Base-by-base conservation (phyloP, 129 eudicot genomes). In the Tagetes erecta region DNA sequence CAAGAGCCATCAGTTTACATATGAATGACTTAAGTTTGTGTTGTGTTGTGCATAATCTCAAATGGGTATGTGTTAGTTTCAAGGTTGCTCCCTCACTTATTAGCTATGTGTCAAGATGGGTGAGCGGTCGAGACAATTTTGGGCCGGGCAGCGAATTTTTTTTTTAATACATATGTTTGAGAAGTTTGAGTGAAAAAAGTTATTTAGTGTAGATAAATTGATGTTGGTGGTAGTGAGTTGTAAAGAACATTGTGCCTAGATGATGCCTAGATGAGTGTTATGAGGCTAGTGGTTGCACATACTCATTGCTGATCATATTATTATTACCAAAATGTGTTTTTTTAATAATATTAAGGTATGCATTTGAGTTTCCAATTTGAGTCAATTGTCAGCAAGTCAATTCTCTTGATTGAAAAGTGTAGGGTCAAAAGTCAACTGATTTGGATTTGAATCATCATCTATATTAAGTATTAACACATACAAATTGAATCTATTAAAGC, bases 381-480 rank as follows among this genome's bases (percentile, higher is more conserved):
- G 83, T 72, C 73, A 44, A 72, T 42, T 38, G 41, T 51, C 52
- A 34, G 60, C 64, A 62, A 78, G 81, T 78, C 82, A 71, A 71
- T 40, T 20, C 27, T 71, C 72, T 77, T 71, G 77, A 78, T 79
- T 79, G 37, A 49, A 65, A 72, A 12, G 40, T 60, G 78, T 79
- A 72, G 82, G 78, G 78, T 72, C 78, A 72, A 62, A 58, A 64
- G 73, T 79, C 82, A 79, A 65, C 68, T 72, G 37, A 79, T 79
- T 72, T 72, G 78, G 49, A 72, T 52, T 37, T 57, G n/a, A 72
- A 72, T 79, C 69, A 20, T 20, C 27, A 73, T 53, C 56, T 49
- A 53, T 70, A 50, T 51, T 70, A 70, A 20, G 27, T 20, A 20
- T 20, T 20, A 20, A 20, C 27, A 51, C 64, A 70, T 72, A 74